Base-by-base conservation (phyloP, 1,139 yeast genomes). In the Debaryomyces robertsiae region DNA sequence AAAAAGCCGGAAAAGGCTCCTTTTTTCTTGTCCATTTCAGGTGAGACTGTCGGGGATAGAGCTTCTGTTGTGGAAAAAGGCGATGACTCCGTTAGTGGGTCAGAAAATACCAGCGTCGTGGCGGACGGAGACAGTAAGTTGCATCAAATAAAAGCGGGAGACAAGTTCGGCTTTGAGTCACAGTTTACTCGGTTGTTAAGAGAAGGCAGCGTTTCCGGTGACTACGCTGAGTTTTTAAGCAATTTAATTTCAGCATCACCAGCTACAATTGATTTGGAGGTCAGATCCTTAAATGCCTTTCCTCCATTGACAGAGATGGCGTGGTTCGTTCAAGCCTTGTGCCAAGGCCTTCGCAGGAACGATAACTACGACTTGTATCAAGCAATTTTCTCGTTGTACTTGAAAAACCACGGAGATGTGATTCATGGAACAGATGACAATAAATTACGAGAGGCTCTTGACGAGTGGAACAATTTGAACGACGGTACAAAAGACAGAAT, bases 1-100 rank as follows among this genome's bases (percentile, higher is more conserved):
- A 87, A 87, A 69, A 89, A 84, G 50, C 91, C 97, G 2, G 86
- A 84, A 50, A 77, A 81, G 46, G 81, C 90, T 0, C 98, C 98
- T 7, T 94, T 94, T 65, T 79, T 79, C 63, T 69, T 94, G 46
- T 79, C 81, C 36, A 65, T 84, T 25, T 60, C 78, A 3, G 90
- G 89, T 30, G 80, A 75, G 40, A 70, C 74, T 15, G 85, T 82
- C 39, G 90, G 91, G 43, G 89, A 83, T 58, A 75, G 80, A 28
- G 89, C 90, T 1, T 65, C 77, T 36, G 82, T 69, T 19, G 81
- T 85, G 36, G 87, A 83, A 60, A 19, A 5, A 19, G 22, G 22
- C 22, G 73, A 24, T 14, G 29, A 38, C 14, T 31, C 38, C n/a
- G 40, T 15, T 9, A 37, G 36, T 16, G 35, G 38, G 13, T 38